These are phyloP conservation scores for Fusarium cicatricum DNA, from an alignment of 2,329 filamentous ascomycete species.

Conservation along the genomic window DNA sequence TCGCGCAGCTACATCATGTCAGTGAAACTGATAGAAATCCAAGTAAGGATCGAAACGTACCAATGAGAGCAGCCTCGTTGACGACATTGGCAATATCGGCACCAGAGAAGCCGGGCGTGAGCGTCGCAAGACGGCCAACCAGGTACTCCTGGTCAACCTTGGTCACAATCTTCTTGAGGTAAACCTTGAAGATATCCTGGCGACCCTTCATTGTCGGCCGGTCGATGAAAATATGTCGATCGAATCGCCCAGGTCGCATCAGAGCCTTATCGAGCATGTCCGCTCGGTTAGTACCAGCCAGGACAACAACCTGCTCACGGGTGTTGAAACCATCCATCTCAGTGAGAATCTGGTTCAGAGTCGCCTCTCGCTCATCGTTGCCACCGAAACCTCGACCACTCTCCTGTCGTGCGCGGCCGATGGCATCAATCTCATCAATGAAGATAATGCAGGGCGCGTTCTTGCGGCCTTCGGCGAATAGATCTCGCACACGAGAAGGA, in stretches of 20 bases:
- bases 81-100: slow-evolving; percentile 99
- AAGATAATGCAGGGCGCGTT: slow-evolving; percentile 99
- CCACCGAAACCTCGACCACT: slow-evolving; percentile 77
- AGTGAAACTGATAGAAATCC: slow-evolving; percentile 8
- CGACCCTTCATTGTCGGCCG: slow-evolving; percentile 95
- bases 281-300: slow-evolving; percentile 95
- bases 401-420: slow-evolving; percentile 88
- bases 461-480: slow-evolving; percentile 94
- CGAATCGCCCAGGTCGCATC: slow-evolving; percentile 96
- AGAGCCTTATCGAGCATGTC: slow-evolving; percentile 95
- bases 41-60: slow-evolving; percentile 61
- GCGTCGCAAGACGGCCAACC: slow-evolving; percentile 85
- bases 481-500: slow-evolving; percentile 90
- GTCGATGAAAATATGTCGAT: slow-evolving; percentile 95
- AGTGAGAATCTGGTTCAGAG: slow-evolving; percentile 96
- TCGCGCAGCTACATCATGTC: slow-evolving; percentile 73
- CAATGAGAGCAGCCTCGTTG: slow-evolving; percentile 95
- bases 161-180: slow-evolving; percentile 93
- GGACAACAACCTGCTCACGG: slow-evolving; percentile 91
- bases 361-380: slow-evolving; percentile 96
- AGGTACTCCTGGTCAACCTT: slow-evolving; percentile 88
- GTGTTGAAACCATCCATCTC: slow-evolving; percentile 99
- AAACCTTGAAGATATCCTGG: slow-evolving; percentile 94
- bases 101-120: slow-evolving; percentile 96
- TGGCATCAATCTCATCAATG: slow-evolving; percentile 99